Evolutionary conservation across 1,284 basidiomycete genomes (phyloP).

Genomic region (Macrocybe sp.): DNA sequence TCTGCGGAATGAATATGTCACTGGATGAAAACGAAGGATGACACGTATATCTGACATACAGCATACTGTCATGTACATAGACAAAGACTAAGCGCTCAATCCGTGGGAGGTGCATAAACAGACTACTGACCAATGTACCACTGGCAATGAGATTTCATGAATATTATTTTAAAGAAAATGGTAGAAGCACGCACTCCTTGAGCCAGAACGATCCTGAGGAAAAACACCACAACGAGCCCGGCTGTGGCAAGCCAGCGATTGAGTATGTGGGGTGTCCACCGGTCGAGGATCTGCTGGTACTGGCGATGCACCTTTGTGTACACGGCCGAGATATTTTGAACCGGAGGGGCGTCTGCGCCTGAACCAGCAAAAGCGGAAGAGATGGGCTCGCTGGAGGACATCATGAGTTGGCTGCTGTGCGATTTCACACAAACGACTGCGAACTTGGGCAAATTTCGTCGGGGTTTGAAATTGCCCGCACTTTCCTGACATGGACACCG

Average conservation of each 20-base stretch:
- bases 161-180: not conserved
- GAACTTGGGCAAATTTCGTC: not conserved
- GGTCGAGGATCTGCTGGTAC: conserved; percentile 86
- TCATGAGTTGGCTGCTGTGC: conserved; percentile 28
- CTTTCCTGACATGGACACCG: conserved; percentile 14
- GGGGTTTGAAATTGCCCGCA: conserved; percentile 14
- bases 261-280: conserved; percentile 84
- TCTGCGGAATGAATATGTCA: conserved; percentile 36
- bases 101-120: not conserved
- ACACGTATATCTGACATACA: conserved; percentile 40
- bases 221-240: conserved; percentile 73
- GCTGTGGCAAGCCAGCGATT: conserved; percentile 87
- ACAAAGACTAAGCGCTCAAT: not conserved
- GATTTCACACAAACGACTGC: not conserved
- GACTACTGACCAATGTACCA: conserved; percentile 85
- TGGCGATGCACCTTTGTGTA: conserved; percentile 53
- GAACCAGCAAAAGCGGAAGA: conserved; percentile 36
- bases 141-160: conserved; percentile 31
- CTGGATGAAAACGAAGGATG: conserved; percentile 1
- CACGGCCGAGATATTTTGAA: conserved; percentile 47
- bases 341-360: conserved; percentile 38
- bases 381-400: conserved; percentile 28
- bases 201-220: conserved; percentile 82
- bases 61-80: conserved; percentile 43
- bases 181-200: conserved; percentile 72